Evolutionary conservation across 768 basidiomycete genomes (phyloP), one percentile per base, ranked within the genome.

Genomic region (Rhizopogon roseolus): DNA sequence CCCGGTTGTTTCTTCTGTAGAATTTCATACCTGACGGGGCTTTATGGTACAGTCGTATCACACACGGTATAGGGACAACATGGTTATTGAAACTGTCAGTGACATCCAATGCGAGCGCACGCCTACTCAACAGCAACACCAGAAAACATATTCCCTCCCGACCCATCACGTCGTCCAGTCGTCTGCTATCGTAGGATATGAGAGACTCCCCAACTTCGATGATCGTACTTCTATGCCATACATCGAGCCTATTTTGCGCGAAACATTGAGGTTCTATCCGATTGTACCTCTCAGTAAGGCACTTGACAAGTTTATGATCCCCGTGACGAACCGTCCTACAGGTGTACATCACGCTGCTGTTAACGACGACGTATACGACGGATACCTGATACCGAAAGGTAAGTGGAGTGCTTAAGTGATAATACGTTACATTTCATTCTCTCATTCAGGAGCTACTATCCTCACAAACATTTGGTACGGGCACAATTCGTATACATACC

Each of bases 311-410:
- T n/a, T n/a, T n/a, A n/a, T n/a, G n/a, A n/a, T n/a, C n/a, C n/a
- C n/a, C n/a, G n/a, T n/a, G n/a, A n/a, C n/a, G n/a, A n/a, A n/a
- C n/a, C n/a, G n/a, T n/a, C n/a, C n/a, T n/a, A n/a, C n/a, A n/a
- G n/a, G n/a, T n/a, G n/a, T n/a, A n/a, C n/a, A n/a, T n/a, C n/a
- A n/a, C n/a, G n/a, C n/a, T n/a, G n/a, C n/a, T n/a, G n/a, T n/a
- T n/a, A n/a, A n/a, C n/a, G n/a, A n/a, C n/a, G n/a, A n/a, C n/a
- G n/a, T n/a, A n/a, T n/a, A n/a, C n/a, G n/a, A n/a, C n/a, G n/a
- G n/a, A n/a, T 48, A 50, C 14, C 54, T 54, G 6, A 54, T 57
- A 16, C 53, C 56, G 2, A 54, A 48, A 37, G 56, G 53, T 40
- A 16, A 55, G 38, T 4, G 14, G 32, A 19, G 5, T 6, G 22